These are phyloP conservation scores for Coemansia sp. DNA, from an alignment of 192 early-diverging fungal species.

Conservation along the genomic window DNA sequence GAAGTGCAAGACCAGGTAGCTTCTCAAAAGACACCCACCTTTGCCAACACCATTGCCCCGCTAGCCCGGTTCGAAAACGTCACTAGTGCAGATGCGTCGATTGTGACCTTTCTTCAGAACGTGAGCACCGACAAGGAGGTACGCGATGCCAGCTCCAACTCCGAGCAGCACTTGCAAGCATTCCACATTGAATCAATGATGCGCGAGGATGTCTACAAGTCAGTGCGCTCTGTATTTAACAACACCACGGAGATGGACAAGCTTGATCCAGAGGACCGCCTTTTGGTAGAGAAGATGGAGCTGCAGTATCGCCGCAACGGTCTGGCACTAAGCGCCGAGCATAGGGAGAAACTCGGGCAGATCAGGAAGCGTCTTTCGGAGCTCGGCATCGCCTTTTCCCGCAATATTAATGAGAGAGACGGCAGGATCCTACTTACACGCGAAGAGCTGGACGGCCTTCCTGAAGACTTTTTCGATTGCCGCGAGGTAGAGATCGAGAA, in stretches of 20 bases:
- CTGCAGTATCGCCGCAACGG: slow-evolving; percentile 71
- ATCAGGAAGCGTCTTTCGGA: slow-evolving; percentile 68
- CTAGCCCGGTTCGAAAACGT: slow-evolving; percentile 41
- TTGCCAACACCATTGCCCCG: slow-evolving; percentile 37
- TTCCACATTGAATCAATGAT: slow-evolving; percentile 66
- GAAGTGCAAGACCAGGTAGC: slow-evolving; percentile 33
- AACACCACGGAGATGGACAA: slow-evolving; percentile 27
- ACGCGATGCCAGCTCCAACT: slow-evolving; percentile 67
- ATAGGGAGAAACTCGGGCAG: slow-evolving; percentile 61
- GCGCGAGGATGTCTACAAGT: slow-evolving; percentile 62
- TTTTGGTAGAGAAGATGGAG: slow-evolving; percentile 65
- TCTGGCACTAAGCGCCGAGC: slow-evolving; percentile 61
- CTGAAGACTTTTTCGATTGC: slow-evolving; percentile 64
- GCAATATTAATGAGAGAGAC: slow-evolving; percentile 65
- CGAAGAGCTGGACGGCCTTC: slow-evolving; percentile 71
- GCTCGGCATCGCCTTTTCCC: slow-evolving; percentile 67
- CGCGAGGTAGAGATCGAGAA: slow-evolving; percentile 54
- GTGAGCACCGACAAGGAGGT: slow-evolving; percentile 60
- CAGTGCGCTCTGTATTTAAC: slow-evolving; percentile 53
- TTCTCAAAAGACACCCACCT: slow-evolving; percentile 29
- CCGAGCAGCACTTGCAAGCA: slow-evolving; percentile 58
- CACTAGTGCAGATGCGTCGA: slow-evolving; percentile 14
- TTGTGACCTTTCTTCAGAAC: slow-evolving; percentile 41
- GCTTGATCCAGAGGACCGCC: slow-evolving; percentile 62
- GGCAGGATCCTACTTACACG: slow-evolving; percentile 49